Evolutionary conservation across 2,329 filamentous ascomycete genomes (phyloP), one percentile per base, ranked within the genome.

Genomic region (Hymenoscyphus fructigenus): DNA sequence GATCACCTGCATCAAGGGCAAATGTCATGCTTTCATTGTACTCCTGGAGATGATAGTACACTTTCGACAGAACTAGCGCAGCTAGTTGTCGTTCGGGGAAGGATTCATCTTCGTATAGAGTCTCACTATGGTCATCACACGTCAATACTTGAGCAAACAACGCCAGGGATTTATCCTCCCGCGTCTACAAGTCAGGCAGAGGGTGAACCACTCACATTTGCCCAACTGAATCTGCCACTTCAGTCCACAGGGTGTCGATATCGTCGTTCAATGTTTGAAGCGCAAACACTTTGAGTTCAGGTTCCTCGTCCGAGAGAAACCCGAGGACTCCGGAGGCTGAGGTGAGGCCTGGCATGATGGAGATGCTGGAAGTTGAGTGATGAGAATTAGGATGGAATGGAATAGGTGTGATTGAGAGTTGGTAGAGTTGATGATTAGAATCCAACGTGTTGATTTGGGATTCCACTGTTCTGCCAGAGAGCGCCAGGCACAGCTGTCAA

Each of bases 1-100:
- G 88, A 76, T 97, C 92, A 66, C 95, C 95, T 28, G 95, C 93
- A 65, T 93, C 93, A 57, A 99, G 87, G 69, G 95, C 95, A 79
- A 99, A 98, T 61, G 92, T 91, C 94, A 99, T 98, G 79, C 94
- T 97, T 82, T 99, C 95, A 77, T 97, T 95, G 83, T 99, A 99
- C 78, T 95, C 95, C 80, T 97, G 93, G 61, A 99, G 88, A 77
- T 99, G 95, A 77, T 98, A 99, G 82, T 98, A 99, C 71, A 98
- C 93, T 84, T 99, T 99, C 72, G 95, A 91, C 55, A 96, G 91
- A 62, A 99, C 93, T 59, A 99, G 85, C 62, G 95, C 95, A 63
- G 95, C 95, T 64, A 99, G 89, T 78, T 95, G 91, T 75, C 94
- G 92, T 78, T 99, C 91, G 59, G 93, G 91, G 75, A 99, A 99